phyloP scores from a whole-genome alignment of 1,139 yeast genomes.

The Wickerhamiella pararugosa region DNA sequence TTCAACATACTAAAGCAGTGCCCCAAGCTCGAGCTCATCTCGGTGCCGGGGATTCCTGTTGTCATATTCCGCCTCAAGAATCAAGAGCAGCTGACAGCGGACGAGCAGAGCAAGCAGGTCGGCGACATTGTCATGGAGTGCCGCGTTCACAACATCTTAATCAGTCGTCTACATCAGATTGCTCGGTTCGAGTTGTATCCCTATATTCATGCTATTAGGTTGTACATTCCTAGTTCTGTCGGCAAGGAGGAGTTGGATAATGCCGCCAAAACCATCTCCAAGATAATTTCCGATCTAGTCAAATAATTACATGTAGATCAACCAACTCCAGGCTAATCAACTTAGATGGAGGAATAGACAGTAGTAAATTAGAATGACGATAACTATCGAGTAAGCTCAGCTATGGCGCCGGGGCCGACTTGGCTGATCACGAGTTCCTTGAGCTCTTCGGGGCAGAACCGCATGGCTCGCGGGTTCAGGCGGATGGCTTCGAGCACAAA shows the following conservation, averaged over 20 bases:
- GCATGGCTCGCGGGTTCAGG: neutral
- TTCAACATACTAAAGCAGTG: constrained; percentile 27
- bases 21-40: constrained; percentile 36
- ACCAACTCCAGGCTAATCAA: neutral
- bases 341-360: too few relatives aligned
- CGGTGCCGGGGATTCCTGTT: constrained; percentile 49
- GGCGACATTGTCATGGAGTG: constrained; percentile 21
- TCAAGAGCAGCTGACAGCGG: constrained; percentile 32
- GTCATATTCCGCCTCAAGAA: constrained; percentile 35
- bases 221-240: constrained; percentile 44
- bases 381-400: too few relatives aligned
- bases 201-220: constrained; percentile 54
- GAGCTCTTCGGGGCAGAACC: too few relatives aligned
- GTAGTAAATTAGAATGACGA: too few relatives aligned
- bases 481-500: neutral
- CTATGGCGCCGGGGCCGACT: too few relatives aligned
- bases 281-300: constrained; percentile 5
- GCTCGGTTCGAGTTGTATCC: constrained; percentile 68
- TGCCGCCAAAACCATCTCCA: constrained; percentile 17
- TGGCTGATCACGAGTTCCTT: too few relatives aligned
- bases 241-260: constrained; percentile 36
- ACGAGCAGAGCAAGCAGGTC: constrained; percentile 17
- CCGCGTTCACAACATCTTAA: constrained; percentile 37
- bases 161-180: constrained; percentile 56
- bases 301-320: constrained; percentile 10